Evolutionary conservation across 768 basidiomycete genomes (phyloP), one percentile per base, ranked within the genome.

Genomic region (Lactarius akahatsu): DNA sequence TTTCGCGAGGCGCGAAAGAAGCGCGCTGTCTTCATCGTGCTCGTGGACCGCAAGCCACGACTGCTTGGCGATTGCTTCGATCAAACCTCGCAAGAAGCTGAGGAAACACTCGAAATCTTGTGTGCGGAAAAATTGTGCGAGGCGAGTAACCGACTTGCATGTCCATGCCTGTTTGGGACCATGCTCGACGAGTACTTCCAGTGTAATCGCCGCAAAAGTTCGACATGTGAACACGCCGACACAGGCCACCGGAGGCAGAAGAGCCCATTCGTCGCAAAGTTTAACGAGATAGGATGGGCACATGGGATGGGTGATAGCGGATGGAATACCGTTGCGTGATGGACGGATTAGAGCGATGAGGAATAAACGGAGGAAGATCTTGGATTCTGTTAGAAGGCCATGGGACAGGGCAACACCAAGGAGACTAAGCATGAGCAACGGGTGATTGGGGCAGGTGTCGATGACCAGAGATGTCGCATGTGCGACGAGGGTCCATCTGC

Each of bases 401-500:
- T 80, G 77, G n/a, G 77, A 71, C 13, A 85, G 72, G 43, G 81
- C 78, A n/a, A 83, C 73, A n/a, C 85, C 81, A 1, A 88, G 78
- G 1, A 88, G 78, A 40, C 77, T 64, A 18, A 74, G 78, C 34
- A 85, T 72, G 15, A 88, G 78, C 7, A 83, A 82, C 36, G 81
- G 80, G 67, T 85, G 78, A 57, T 76, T 79, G 5, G 80, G 76
- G 64, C 81, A 85, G 4, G 75, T 74, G 28, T 75, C 74, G 47
- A 87, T 72, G 16, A 85, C 77, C 34, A 86, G 72, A 28, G 77
- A 78, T 8, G 87, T 72, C 10, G 85, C 82, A 71, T 88, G 85
- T 0, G 85, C 80, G 4, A 83, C 71, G 23, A 87, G 69, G 23
- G 82, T 77, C 71, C 77, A 81, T 57, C 86, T 87, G 50, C 13